Conservation (phyloP, 129 eudicot genomes). For the Deinandra increscens region DNA sequence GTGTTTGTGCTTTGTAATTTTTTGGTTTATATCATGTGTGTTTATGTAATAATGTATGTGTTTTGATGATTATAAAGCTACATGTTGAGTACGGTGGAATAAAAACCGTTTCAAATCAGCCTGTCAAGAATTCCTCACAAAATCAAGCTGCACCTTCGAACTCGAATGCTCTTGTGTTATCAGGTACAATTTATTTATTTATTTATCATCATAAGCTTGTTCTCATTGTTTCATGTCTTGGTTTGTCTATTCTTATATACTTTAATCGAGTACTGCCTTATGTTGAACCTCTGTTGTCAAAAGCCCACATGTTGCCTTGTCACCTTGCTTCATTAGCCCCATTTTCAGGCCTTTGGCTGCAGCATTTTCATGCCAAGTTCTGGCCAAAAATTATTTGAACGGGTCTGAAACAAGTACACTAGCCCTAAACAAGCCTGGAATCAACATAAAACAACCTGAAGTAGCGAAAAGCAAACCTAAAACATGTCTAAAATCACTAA, state of each 20-base stretch:
- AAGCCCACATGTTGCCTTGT: too few relatives aligned
- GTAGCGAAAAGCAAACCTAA: too few relatives aligned
- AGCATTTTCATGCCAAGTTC: too few relatives aligned
- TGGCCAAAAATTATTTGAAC: too few relatives aligned
- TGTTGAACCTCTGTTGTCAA: too few relatives aligned
- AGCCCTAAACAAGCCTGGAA: too few relatives aligned
- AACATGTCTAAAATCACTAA: too few relatives aligned
- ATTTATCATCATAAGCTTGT: conserved; percentile 17
- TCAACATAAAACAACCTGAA: too few relatives aligned
- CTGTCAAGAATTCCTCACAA: conserved; percentile 35
- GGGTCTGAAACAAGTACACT: too few relatives aligned
- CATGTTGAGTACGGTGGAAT: conserved; percentile 68
- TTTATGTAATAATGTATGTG: conserved; percentile 15
- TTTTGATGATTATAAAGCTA: conserved; percentile 42
- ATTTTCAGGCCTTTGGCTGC: too few relatives aligned
- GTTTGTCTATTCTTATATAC: neutral
- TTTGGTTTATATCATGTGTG: neutral
- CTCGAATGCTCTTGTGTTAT: conserved; percentile 67
- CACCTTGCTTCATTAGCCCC: too few relatives aligned
- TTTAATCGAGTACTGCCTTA: neutral
- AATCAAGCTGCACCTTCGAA: conserved; percentile 41
- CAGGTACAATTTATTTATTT: conserved; percentile 41
- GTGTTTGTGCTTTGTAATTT: neutral
- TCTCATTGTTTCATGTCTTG: neutral
- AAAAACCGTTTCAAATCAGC: conserved; percentile 35